Evolutionary conservation across 108 stramenopile species (phyloP).

Genomic region (Skeletonema marinoi): DNA sequence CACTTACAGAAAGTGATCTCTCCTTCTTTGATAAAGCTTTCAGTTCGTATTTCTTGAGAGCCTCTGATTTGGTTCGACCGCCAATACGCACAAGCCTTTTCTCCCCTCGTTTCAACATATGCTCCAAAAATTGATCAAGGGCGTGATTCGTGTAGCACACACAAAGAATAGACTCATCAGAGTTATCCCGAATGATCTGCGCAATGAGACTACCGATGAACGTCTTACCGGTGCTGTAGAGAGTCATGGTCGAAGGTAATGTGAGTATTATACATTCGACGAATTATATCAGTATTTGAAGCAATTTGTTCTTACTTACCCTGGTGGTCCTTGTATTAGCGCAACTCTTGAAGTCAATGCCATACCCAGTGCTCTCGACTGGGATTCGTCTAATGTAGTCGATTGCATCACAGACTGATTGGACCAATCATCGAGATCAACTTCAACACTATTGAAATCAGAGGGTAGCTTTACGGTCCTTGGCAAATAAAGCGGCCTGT

Average conservation of each 20-base stretch:
- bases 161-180: constrained; percentile 54
- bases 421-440: constrained; percentile 34
- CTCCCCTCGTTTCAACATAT: constrained; percentile 59
- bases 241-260: neutral
- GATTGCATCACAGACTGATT: constrained; percentile 13
- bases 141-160: constrained; percentile 87
- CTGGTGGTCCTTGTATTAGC: constrained; percentile 59
- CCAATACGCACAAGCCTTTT: constrained; percentile 66
- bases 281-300: neutral
- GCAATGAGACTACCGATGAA: constrained; percentile 54
- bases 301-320: constrained; percentile 22
- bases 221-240: constrained; percentile 41
- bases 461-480: constrained; percentile 9
- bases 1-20: constrained; percentile 11
- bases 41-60: constrained; percentile 41
- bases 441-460: constrained; percentile 18
- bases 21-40: constrained; percentile 17
- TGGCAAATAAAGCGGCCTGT: constrained; percentile 17
- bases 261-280: neutral
- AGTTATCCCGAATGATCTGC: constrained; percentile 51
- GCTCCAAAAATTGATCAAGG: constrained; percentile 78
- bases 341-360: constrained; percentile 45
- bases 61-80: constrained; percentile 61
- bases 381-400: constrained; percentile 46
- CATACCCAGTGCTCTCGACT: constrained; percentile 38